Percentiles rank a stretch among this genome's conserved stretches.
These are phyloP conservation scores for Fusarium sp. DNA, from an alignment of 2,329 filamentous ascomycete genomes.

Conservation along the genomic window DNA sequence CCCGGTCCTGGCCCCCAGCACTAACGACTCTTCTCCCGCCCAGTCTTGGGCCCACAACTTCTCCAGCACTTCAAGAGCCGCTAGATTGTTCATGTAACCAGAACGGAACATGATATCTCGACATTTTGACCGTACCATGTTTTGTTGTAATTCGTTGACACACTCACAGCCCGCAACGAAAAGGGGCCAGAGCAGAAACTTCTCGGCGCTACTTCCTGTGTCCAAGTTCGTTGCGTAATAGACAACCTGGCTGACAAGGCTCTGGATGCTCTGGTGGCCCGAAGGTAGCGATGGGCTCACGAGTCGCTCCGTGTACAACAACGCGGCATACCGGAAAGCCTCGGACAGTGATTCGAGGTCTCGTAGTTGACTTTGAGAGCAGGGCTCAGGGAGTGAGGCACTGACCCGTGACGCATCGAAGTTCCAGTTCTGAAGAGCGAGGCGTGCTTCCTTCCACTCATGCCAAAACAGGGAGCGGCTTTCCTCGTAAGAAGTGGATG, in stretches of 20 bases:
- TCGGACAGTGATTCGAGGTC: conserved; percentile 88
- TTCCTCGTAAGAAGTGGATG: conserved; percentile 67
- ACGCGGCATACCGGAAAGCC: conserved; percentile 88
- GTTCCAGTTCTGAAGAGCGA: conserved; percentile 83
- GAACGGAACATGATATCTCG: conserved; percentile 88
- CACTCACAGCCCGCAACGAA: conserved; percentile 93
- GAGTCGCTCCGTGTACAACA: conserved; percentile 90
- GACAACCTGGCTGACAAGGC: conserved; percentile 83
- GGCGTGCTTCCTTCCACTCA: conserved; percentile 86
- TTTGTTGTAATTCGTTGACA: conserved; percentile 82
- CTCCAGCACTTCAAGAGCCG: conserved; percentile 87
- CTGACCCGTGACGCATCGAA: conserved; percentile 71
- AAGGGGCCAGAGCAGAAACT: conserved; percentile 93
- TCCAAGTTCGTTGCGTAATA: conserved; percentile 86
- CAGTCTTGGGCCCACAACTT: conserved; percentile 78
- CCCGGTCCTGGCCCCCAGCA: conserved; percentile 52
- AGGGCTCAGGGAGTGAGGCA: conserved; percentile 63
- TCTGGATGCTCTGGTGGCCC: conserved; percentile 82
- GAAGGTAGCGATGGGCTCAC: conserved; percentile 81
- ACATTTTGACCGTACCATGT: conserved; percentile 83
- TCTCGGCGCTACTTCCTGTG: conserved; percentile 78
- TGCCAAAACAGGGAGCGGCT: conserved; percentile 79
- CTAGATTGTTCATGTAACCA: conserved; percentile 93
- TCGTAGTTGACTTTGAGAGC: conserved; percentile 72
- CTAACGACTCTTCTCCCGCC: conserved; percentile 55